Evolutionary conservation across 345 rosid species (phyloP).

Genomic region (Microcos paniculata): DNA sequence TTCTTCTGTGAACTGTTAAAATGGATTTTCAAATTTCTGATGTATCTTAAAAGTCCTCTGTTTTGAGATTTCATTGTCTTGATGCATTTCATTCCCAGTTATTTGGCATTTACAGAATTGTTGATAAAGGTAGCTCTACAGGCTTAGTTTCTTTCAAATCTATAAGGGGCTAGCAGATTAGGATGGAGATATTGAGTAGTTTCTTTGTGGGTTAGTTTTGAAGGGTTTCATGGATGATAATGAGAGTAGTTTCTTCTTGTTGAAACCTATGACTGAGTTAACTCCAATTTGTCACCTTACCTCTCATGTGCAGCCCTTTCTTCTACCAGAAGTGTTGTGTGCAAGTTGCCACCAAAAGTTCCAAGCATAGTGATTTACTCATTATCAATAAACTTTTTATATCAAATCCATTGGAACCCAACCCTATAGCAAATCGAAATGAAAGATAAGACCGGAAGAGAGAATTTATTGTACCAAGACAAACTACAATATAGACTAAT

Average conservation of each 20-base stretch:
- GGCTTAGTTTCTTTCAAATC: neutral
- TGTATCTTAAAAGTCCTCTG: neutral
- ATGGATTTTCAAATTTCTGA: neutral
- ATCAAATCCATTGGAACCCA: neutral
- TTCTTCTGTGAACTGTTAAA: neutral
- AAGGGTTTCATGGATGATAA: neutral
- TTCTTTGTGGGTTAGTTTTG: neutral
- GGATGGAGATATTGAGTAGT: neutral
- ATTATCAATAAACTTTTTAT: neutral
- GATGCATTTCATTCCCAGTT: neutral
- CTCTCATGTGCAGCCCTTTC: neutral
- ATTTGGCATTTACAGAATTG: neutral
- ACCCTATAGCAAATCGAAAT: neutral
- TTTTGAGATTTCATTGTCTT: neutral
- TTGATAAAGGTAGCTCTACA: neutral
- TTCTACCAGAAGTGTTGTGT: neutral
- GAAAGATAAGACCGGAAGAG: neutral
- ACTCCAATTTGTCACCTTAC: neutral
- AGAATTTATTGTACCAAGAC: neutral
- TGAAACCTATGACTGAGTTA: neutral
- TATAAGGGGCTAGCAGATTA: neutral
- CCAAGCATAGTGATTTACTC: neutral
- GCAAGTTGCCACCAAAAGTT: neutral
- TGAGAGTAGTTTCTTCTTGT: neutral
- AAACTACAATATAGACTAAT: neutral